These are phyloP conservation scores for Macrocybe gigantea DNA, from an alignment of 768 basidiomycete species.

Conservation along the genomic window DNA sequence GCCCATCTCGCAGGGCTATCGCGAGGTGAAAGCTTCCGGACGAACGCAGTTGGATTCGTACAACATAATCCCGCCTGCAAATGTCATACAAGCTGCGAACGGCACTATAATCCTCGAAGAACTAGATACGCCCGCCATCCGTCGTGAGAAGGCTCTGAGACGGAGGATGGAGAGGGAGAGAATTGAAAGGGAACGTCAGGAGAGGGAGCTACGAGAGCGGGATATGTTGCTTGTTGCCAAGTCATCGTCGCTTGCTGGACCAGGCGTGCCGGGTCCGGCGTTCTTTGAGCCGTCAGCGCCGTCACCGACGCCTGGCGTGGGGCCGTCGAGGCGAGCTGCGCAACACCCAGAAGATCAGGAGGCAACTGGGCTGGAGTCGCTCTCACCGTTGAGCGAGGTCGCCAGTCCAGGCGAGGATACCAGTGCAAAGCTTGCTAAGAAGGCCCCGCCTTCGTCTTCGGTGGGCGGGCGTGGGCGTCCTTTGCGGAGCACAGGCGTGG, in stretches of 20 bases:
- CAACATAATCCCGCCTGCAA: slow-evolving; percentile 7
- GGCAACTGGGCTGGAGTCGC: neutral
- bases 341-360: neutral
- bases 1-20: too few relatives aligned
- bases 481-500: too few relatives aligned
- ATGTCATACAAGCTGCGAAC: slow-evolving; percentile 20
- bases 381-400: too few relatives aligned
- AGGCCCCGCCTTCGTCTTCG: too few relatives aligned
- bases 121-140: slow-evolving; percentile 65
- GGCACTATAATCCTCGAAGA: slow-evolving; percentile 64
- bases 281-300: neutral
- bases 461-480: too few relatives aligned
- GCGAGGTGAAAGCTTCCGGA: too few relatives aligned
- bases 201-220: neutral
- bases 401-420: too few relatives aligned
- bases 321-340: neutral
- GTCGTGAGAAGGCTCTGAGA: slow-evolving; percentile 49
- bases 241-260: neutral
- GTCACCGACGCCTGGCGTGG: neutral
- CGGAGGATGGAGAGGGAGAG: slow-evolving; percentile 33
- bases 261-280: neutral
- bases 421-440: too few relatives aligned
- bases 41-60: too few relatives aligned
- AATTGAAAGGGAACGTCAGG: slow-evolving; percentile 15
- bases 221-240: slow-evolving; percentile 28